Base-by-base conservation (phyloP, 257 asterid genomes). In the Craterostigma plantagineum region DNA sequence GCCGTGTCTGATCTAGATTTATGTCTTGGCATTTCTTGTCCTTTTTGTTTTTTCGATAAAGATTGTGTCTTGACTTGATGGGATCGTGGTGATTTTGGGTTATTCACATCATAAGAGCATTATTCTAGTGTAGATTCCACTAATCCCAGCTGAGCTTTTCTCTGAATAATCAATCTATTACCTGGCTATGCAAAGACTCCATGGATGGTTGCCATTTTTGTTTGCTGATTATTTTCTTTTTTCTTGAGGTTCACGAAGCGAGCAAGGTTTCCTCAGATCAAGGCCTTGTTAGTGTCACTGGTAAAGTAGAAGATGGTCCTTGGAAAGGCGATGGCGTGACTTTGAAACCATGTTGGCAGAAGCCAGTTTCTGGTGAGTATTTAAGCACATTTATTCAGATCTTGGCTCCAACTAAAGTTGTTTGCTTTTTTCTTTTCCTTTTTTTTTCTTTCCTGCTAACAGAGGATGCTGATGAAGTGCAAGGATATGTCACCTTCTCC, bases 341-440 rank as follows among this genome's bases (percentile, higher is more conserved):
- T 27, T 70, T 83, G 51, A 83, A 68, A 60, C 83, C 75, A 16
- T 90, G 99, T 54, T 83, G 92, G 99, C 57, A 68, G 60, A 90
- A 77, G 64, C 87, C 96, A 4, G 64, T 58, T 48, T 53, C 71
- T 49, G 91, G 95, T 79, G 17, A 63, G 73, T 61, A 16, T 3
- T 34, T 55, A 45, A 43, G 10, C 9, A 38, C 12, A 35, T 23
- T 23, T 23, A 23, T 23, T 23, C 30, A 23, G 30, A 23, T 23
- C 6, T 23, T 6, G 30, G 43, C 1, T 15, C 0, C 0, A 14
- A 35, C 33, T 3, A 39, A n/a, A n/a, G n/a, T n/a, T n/a, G 27
- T 16, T 35, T 11, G 9, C 7, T 40, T 27, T 18, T 33, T 15
- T 41, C 18, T 59, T 16, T 36, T 34, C 23, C 42, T 37, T 42